Base-by-base conservation (phyloP, 1,139 yeast genomes). In the Kurtzmaniella quercitrusa region DNA sequence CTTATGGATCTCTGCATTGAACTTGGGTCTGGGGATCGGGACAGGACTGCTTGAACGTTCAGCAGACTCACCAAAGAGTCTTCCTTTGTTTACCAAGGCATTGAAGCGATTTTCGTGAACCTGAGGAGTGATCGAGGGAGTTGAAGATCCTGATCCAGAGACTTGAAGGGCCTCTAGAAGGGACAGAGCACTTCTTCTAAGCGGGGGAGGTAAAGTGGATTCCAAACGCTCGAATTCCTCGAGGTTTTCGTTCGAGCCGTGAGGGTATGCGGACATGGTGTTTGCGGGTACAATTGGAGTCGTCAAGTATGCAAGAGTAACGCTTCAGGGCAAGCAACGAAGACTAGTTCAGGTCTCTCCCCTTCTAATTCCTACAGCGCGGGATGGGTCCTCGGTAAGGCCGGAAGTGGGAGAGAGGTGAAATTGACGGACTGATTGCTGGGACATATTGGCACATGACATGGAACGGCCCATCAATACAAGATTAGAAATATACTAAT, bases 21-120 rank as follows among this genome's bases (percentile, higher is more conserved):
- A 65, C 43, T 66, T 60, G 3, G 82, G 81, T 39, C 65, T 67
- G 0, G 82, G 82, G 37, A 75, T 59, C 2, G 82, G 82, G n/a
- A 77, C 61, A 8, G 82, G 82, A 12, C 75, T 67, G 14, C 69
- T 58, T 37, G 63, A 73, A 21, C 75, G 59, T 15, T 73, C 74
- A 46, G 63, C 54, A 45, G 68, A 72, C 12, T 62, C 55, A 37
- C 51, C 54, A 1, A 70, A 60, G 41, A 73, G 60, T 47, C 60
- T 6, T 15, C 15, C 18, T 39, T 34, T 29, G 17, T 15, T 23
- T 12, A 16, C 3, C 16, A 31, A 31, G 27, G 41, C n/a, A 31
- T 23, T 39, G 48, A 53, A 54, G 39, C 54, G 49, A 46, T 51
- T 57, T 36, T 51, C 58, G 37, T 56, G 44, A 18, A 44, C 38